Percentiles rank a stretch among this genome's conserved stretches.
phyloP scores from a whole-genome alignment of 2,329 filamentous ascomycete species.

The Magnaporthales sp. region DNA sequence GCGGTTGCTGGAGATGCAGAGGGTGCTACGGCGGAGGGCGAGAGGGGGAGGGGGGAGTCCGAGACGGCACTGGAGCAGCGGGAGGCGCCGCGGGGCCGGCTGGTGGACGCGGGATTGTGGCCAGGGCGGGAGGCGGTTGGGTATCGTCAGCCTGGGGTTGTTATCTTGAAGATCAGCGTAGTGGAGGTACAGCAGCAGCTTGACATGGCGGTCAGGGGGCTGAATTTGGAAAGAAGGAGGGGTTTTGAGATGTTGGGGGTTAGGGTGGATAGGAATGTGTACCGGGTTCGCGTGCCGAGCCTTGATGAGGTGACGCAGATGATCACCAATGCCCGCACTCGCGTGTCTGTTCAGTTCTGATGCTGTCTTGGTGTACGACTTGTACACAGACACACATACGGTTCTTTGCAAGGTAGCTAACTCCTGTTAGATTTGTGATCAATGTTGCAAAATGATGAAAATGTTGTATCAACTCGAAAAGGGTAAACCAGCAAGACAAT shows the following conservation, averaged over 20 bases:
- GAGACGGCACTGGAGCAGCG: background rate
- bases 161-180: background rate
- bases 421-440: background rate
- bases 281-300: background rate
- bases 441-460: background rate
- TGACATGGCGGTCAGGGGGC: background rate
- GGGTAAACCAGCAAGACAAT: background rate
- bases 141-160: background rate
- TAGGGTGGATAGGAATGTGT: background rate
- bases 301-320: background rate
- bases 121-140: too few relatives aligned
- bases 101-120: background rate
- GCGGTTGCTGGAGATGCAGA: background rate
- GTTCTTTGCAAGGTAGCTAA: too few relatives aligned
- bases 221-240: background rate
- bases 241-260: background rate
- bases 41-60: background rate
- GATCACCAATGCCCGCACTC: background rate
- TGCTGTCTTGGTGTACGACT: too few relatives aligned
- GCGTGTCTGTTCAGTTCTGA: background rate
- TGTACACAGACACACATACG: too few relatives aligned
- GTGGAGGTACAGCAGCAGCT: background rate
- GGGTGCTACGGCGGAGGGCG: background rate
- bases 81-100: too few relatives aligned
- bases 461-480: background rate